A percentile compares a stretch with the other conserved stretches of the same genome.
Evolutionary conservation across 768 basidiomycete species (phyloP).

Genomic region (Piloderma croceum): DNA sequence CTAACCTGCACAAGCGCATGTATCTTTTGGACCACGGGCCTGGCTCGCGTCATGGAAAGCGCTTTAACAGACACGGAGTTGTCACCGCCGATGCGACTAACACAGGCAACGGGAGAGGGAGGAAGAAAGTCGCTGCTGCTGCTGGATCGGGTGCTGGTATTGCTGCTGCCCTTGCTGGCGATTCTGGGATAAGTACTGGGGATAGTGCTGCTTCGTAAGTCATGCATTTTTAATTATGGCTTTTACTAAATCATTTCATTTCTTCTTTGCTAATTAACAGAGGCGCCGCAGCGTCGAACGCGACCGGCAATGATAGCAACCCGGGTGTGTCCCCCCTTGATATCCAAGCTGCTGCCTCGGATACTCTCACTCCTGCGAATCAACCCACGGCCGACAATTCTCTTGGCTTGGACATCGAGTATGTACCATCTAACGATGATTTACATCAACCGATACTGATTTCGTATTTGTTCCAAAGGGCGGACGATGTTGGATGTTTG

Average conservation of each 20-base stretch:
- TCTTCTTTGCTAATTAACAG: too few species aligned
- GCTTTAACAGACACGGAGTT: too few species aligned
- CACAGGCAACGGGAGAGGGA: too few species aligned
- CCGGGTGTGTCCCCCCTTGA: slow-evolving; percentile 32
- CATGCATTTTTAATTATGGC: not conserved
- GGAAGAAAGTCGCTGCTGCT: slow-evolving; percentile 2
- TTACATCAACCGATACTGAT: not conserved
- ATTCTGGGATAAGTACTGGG: too few species aligned
- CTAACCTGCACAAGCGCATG: slow-evolving; percentile 38
- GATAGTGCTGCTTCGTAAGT: slow-evolving; percentile 1
- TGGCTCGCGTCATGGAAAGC: too few species aligned
- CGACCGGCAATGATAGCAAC: slow-evolving; percentile 11
- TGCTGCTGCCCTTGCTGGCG: slow-evolving; percentile 6
- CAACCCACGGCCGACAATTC: slow-evolving; percentile 43
- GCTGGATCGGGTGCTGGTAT: slow-evolving; percentile 3
- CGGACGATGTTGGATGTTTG: slow-evolving; percentile 47
- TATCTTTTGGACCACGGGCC: slow-evolving; percentile 31
- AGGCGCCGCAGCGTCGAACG: slow-evolving; percentile 3
- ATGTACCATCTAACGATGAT: too few species aligned
- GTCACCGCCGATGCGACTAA: too few species aligned
- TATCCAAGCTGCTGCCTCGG: slow-evolving; percentile 28
- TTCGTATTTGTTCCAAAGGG: slow-evolving; percentile 23
- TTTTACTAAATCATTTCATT: too few species aligned
- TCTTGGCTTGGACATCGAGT: slow-evolving; percentile 70
- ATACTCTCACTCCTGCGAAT: slow-evolving; percentile 39